Evolutionary conservation across 139 green algal genomes (phyloP).

Genomic region (Tetradesmus obliquus): DNA sequence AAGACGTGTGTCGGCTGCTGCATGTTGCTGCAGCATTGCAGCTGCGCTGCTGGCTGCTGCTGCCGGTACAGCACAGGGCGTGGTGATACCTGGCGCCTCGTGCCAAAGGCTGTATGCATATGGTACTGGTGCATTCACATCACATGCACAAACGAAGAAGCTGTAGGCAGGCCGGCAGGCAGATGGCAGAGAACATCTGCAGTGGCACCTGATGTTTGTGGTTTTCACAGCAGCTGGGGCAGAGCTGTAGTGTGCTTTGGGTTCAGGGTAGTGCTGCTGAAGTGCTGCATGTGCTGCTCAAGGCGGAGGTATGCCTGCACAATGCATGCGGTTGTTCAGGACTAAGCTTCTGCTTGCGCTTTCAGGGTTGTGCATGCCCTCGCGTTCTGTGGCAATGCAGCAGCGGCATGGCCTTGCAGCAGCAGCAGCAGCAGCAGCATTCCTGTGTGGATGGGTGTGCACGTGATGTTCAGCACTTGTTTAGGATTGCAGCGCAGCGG

Average conservation of each 20-base stretch:
- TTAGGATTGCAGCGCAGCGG: not conserved
- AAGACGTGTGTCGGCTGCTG: not conserved
- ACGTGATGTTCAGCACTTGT: not conserved
- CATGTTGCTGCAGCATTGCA: not conserved
- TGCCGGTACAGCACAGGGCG: not conserved
- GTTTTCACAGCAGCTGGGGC: not conserved
- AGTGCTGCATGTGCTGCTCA: not conserved
- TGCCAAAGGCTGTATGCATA: no score
- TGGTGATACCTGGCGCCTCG: no score
- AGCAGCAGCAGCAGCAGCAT: not conserved
- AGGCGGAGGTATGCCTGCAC: no score
- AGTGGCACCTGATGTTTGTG: not conserved
- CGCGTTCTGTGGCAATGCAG: not conserved
- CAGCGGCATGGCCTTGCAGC: not conserved
- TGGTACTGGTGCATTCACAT: no score
- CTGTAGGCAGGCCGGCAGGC: not conserved
- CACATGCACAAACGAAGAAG: no score
- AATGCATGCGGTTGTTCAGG: no score
- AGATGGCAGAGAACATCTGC: not conserved
- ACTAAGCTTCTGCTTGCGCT: no score
- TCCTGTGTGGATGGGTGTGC: not conserved
- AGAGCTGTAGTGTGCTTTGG: not conserved
- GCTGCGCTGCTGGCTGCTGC: not conserved
- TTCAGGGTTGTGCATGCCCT: not conserved
- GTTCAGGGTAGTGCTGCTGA: not conserved